Conservation (phyloP, 352 stramenopile species). For the Pythium apleroticum region DNA sequence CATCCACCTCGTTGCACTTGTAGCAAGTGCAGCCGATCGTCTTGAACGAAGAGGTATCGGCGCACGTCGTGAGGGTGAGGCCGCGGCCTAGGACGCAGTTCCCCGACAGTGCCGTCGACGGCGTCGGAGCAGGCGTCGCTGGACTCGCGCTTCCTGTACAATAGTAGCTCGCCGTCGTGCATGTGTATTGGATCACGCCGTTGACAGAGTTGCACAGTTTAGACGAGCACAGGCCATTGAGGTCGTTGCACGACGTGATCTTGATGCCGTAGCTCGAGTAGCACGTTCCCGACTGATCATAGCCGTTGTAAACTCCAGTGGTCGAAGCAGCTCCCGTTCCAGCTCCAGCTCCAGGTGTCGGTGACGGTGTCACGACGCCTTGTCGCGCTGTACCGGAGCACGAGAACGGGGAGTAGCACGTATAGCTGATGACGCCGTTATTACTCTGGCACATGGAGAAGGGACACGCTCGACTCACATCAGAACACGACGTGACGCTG, state of each 20-base stretch:
- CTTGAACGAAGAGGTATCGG: neutral
- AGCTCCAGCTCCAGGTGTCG: neutral
- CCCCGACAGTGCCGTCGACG: neutral
- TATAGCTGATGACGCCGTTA: neutral
- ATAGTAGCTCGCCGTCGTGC: neutral
- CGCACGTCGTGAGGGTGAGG: neutral
- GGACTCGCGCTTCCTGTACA: neutral
- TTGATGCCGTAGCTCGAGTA: neutral
- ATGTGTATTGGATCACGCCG: neutral
- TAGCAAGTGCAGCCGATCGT: neutral
- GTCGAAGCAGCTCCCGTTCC: neutral
- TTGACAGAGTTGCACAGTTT: neutral
- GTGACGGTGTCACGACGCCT: neutral
- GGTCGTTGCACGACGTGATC: neutral
- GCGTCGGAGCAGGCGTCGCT: neutral
- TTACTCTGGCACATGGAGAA: neutral
- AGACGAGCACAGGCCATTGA: neutral
- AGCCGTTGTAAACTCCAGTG: neutral
- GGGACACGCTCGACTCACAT: neutral
- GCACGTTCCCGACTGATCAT: neutral
- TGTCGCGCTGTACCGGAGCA: neutral
- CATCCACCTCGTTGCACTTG: neutral
- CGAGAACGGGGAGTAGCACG: neutral
- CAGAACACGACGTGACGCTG: neutral
- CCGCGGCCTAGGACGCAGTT: neutral